A percentile compares a stretch with the other conserved stretches of the same genome.
Evolutionary conservation across 2,329 filamentous ascomycete species (phyloP).

Genomic region (Neoscytalidium dimidiatum): DNA sequence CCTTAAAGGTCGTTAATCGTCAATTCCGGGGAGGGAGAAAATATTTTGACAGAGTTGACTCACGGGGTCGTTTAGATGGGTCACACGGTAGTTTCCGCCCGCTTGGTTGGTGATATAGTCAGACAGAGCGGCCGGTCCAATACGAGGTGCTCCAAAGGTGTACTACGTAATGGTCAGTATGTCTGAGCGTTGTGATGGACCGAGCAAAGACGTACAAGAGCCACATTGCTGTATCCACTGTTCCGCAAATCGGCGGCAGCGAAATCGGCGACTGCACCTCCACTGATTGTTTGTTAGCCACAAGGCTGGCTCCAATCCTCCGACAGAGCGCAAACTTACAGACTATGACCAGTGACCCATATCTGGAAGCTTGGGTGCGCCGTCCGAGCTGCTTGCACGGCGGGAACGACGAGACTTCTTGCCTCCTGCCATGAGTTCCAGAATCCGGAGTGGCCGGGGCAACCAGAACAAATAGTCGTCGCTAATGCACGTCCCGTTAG

Average conservation of each 20-base stretch:
- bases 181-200: background rate
- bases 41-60: background rate
- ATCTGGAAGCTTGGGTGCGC: conserved; percentile 56
- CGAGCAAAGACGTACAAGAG: conserved; percentile 42
- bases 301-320: background rate
- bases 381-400: conserved; percentile 47
- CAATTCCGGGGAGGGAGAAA: too few relatives aligned
- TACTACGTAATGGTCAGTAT: conserved; percentile 39
- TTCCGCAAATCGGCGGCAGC: conserved; percentile 59
- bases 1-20: background rate
- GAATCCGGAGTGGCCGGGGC: conserved; percentile 61
- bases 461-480: conserved; percentile 48
- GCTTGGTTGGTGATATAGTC: conserved; percentile 59
- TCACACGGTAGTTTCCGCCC: conserved; percentile 64
- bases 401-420: conserved; percentile 42
- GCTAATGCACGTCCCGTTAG: conserved; percentile 20
- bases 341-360: conserved; percentile 65
- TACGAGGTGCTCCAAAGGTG: conserved; percentile 67
- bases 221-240: conserved; percentile 46
- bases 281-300: conserved; percentile 30
- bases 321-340: conserved; percentile 47
- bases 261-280: conserved; percentile 64
- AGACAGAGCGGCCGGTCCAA: conserved; percentile 62
- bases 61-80: conserved; percentile 68
- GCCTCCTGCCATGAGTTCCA: conserved; percentile 60